Evolutionary conservation across 257 asterid genomes (phyloP).

Genomic region (Plectranthus barbatus): DNA sequence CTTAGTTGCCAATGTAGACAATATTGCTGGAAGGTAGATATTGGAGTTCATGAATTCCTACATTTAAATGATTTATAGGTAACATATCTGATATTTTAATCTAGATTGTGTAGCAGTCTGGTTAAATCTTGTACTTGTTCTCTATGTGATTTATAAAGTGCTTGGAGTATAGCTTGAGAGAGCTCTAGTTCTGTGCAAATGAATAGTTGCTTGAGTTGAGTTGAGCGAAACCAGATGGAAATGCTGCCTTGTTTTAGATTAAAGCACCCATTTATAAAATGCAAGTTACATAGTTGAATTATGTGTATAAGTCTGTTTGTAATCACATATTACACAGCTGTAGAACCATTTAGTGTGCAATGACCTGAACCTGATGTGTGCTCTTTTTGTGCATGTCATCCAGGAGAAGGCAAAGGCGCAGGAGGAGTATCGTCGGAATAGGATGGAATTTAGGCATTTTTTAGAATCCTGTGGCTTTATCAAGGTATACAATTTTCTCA

Average conservation of each 20-base stretch:
- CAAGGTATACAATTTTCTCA: conserved; percentile 45
- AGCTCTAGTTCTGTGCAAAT: neutral
- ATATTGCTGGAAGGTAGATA: conserved; percentile 3
- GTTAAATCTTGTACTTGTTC: neutral
- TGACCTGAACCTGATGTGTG: conserved; percentile 10
- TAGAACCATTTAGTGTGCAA: neutral
- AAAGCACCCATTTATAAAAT: neutral
- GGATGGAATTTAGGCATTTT: conserved; percentile 72
- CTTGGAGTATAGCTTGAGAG: too few species aligned
- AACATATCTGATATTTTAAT: neutral
- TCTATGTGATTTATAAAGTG: too few species aligned
- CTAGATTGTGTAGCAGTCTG: neutral
- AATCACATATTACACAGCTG: conserved; percentile 7
- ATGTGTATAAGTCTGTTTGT: neutral
- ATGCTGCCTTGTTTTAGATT: neutral
- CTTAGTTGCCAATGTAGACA: neutral
- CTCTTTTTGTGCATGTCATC: conserved; percentile 12
- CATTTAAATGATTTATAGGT: neutral
- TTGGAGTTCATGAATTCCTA: neutral
- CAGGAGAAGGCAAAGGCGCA: conserved; percentile 94
- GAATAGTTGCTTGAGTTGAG: neutral
- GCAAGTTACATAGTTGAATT: neutral
- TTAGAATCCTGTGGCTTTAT: conserved; percentile 76
- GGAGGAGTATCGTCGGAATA: conserved; percentile 70
- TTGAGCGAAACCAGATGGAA: neutral